Base-by-base conservation (phyloP, 345 rosid species). In the Salix caprea region DNA sequence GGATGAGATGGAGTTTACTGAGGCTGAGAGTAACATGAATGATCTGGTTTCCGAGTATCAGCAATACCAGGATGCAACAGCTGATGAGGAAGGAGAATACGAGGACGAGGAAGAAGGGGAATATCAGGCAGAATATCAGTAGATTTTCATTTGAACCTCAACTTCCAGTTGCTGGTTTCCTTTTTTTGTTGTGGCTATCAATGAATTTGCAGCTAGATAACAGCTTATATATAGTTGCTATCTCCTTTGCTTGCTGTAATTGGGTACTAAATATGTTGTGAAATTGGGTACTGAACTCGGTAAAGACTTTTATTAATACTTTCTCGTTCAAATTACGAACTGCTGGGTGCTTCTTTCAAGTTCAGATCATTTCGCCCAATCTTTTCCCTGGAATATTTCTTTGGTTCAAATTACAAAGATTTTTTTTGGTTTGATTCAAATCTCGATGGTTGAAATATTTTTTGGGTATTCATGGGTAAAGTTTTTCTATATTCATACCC, bases 1-100 rank as follows among this genome's bases (percentile, higher is more conserved):
- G 81, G 81, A 78, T 61, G 81, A 78, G 60, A 78, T 78, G 81
- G 81, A 78, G 36, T 78, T 78, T 64, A 78, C 81, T 4, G 81
- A 78, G 62, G 82, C 82, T 7, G 82, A 79, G 44, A 79, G 82
- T 32, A 79, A 79, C 61, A 79, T 79, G 82, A 79, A 79, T 6
- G 82, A 79, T 75, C 64, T 79, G 65, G 82, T 79, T 40, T 79
- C 82, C 0, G 82, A 79, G 67, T 79, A 79, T 65, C 82, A 79
- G 67, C 82, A 79, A 9, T 79, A 79, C 18, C 82, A 79, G 32
- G 82, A 79, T 79, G 82, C 82, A 37, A 79, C 82, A 1, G 82
- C 78, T 4, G 82, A 79, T 6, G 82, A 79, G 32, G 82, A 79
- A 39, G 82, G 68, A 5, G 70, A 67, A 21, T 79, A 74, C 14